A percentile compares a stretch with the other conserved stretches of the same genome.
Evolutionary conservation across 208 protist species (phyloP).

Genomic region (Herpetomonas samuelpessoai): DNA sequence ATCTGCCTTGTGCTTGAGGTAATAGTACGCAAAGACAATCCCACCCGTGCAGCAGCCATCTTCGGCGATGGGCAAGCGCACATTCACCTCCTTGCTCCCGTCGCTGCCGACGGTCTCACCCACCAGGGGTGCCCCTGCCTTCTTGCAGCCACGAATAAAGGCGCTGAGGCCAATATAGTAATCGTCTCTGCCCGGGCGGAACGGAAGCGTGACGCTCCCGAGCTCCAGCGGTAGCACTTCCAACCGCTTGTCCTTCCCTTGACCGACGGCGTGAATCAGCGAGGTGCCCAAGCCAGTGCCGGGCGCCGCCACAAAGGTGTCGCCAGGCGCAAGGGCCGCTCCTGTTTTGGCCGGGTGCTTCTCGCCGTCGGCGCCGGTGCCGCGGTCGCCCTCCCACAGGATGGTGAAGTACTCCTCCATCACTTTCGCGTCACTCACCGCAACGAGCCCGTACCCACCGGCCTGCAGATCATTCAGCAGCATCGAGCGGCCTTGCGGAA

Average conservation of each 20-base stretch:
- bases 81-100: background rate
- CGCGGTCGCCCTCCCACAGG: constrained; percentile 70
- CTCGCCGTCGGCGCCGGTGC: constrained; percentile 22
- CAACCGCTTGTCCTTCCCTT: constrained; percentile 18
- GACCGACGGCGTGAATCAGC: constrained; percentile 47
- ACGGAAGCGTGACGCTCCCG: constrained; percentile 36
- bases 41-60: background rate
- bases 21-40: background rate
- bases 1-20: background rate
- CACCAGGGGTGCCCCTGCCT: too few relatives aligned
- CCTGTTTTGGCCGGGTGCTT: constrained; percentile 14
- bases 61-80: background rate
- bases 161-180: constrained; percentile 22
- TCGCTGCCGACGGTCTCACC: too few relatives aligned
- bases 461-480: constrained; percentile 73
- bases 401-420: constrained; percentile 59
- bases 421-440: constrained; percentile 36
- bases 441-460: constrained; percentile 59
- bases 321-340: constrained; percentile 30
- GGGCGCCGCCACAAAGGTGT: constrained; percentile 50
- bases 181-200: constrained; percentile 4
- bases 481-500: constrained; percentile 42
- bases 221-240: constrained; percentile 54
- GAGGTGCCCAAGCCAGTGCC: constrained; percentile 67
- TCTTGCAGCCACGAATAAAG: constrained; percentile 7